Base-by-base conservation (phyloP, 1,139 yeast species). In the Debaryomyces psychrophilus region DNA sequence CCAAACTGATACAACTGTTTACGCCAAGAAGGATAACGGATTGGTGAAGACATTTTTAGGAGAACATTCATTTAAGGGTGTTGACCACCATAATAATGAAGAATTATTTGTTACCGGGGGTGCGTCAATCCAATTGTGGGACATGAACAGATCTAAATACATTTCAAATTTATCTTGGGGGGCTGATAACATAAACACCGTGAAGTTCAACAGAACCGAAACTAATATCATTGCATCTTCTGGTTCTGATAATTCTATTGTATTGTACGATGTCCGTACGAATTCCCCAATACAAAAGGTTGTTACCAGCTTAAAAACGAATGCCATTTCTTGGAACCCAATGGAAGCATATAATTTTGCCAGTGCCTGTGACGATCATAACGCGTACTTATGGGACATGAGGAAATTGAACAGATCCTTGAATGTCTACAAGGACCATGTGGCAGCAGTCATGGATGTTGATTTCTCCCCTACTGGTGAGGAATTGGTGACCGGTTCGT, bases 401-500 rank as follows among this genome's bases (percentile, higher is more conserved):
- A 79, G 99, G 61, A 88, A 90, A 61, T 75, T 95, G 78, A 76
- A 76, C 39, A 77, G 87, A 46, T 85, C 97, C 0, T 63, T 85
- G 41, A 92, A 90, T 56, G 90, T 93, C 12, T 90, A 81, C 68
- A 92, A 93, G 68, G 99, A 92, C 65, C 99, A 95, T 64, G 97
- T 93, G 35, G 88, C 96, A 33, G 97, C 98, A 0, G 95, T 95
- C 6, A 81, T 92, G 83, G 96, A 90, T 62, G 83, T 93, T 35
- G 99, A 95, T 65, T 93, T 89, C 62, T 83, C 96, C 9, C 99
- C 99, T 35, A 92, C 99, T 1, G 99, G 99, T 55, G 92, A 90
- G 63, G 98, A 93, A 66, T 70, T 95, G 34, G 98, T 92, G 8
- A 87, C 97, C 2, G 98, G 97, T 20, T 88, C 97, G 1, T 95